phyloP scores from a whole-genome alignment of 345 rosid genomes.

The Brassica rapa region DNA sequence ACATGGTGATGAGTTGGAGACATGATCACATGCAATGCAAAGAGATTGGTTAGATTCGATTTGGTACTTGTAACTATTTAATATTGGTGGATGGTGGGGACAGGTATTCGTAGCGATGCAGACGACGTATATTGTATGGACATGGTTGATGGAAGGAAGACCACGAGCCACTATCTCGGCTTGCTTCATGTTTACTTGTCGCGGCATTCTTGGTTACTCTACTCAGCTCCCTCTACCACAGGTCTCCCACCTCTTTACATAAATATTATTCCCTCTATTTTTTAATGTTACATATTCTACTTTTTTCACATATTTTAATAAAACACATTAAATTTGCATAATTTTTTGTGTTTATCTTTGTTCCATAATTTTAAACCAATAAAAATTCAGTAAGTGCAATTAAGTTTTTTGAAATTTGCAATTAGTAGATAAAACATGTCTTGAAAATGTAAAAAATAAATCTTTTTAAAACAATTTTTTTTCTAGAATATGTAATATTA shows the following conservation, averaged over 20 bases:
- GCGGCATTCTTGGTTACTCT: constrained; percentile 89
- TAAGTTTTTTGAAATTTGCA: no score
- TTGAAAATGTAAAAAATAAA: no score
- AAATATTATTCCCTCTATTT: no score
- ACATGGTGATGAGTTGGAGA: constrained; percentile 26
- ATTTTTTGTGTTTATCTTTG: no score
- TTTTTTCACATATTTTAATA: no score
- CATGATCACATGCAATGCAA: constrained; percentile 33
- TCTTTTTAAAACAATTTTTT: no score
- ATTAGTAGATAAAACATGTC: no score
- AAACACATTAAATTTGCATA: no score
- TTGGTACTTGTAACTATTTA: constrained; percentile 3
- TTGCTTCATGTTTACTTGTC: constrained; percentile 97
- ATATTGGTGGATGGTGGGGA: not conserved
- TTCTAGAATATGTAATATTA: no score
- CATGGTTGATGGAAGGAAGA: constrained; percentile 85
- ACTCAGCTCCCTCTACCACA: constrained; percentile 93
- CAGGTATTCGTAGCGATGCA: constrained; percentile 93
- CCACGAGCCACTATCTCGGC: constrained; percentile 81
- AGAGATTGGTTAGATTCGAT: constrained; percentile 18
- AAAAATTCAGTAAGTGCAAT: no score
- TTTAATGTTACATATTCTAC: no score
- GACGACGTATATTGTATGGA: constrained; percentile 72
- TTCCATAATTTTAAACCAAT: no score
- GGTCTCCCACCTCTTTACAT: constrained; percentile 39